phyloP scores from a whole-genome alignment of 129 eudicot species.

The Silybum marianum region DNA sequence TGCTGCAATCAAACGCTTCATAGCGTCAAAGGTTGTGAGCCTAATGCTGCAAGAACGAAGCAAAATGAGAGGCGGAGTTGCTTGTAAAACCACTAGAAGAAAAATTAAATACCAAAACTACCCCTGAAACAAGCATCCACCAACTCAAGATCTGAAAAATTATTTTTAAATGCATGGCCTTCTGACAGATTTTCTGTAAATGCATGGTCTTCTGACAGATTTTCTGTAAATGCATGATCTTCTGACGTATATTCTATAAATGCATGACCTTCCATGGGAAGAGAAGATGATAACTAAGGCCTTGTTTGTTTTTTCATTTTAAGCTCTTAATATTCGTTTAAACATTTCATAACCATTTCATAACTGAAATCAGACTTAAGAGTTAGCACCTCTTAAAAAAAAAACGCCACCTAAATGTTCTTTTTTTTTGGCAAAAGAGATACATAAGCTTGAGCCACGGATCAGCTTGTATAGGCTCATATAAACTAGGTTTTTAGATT shows the following conservation, averaged over 20 bases:
- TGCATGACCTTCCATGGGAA: not conserved
- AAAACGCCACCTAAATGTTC: too few species aligned
- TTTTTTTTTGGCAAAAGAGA: not conserved
- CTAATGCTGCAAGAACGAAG: conserved; percentile 63
- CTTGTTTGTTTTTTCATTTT: too few species aligned
- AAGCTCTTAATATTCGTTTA: too few species aligned
- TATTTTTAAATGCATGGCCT: not conserved
- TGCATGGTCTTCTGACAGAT: not conserved
- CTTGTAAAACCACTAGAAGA: not conserved
- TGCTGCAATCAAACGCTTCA: conserved; percentile 69
- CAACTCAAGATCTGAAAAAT: not conserved
- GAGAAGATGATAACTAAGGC: not conserved
- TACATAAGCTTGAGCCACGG: not conserved
- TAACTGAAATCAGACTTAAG: too few species aligned
- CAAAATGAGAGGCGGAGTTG: conserved; percentile 6
- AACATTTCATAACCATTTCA: too few species aligned
- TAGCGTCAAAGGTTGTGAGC: conserved; percentile 90
- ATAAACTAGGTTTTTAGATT: not conserved
- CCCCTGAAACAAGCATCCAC: not conserved
- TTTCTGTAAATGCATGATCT: too few species aligned
- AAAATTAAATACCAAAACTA: not conserved
- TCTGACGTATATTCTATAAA: too few species aligned
- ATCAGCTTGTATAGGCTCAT: not conserved
- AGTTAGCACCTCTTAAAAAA: too few species aligned
- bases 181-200: not conserved